Base-by-base conservation (phyloP, 2,329 filamentous ascomycete species). In the Aspergillus tanneri region DNA sequence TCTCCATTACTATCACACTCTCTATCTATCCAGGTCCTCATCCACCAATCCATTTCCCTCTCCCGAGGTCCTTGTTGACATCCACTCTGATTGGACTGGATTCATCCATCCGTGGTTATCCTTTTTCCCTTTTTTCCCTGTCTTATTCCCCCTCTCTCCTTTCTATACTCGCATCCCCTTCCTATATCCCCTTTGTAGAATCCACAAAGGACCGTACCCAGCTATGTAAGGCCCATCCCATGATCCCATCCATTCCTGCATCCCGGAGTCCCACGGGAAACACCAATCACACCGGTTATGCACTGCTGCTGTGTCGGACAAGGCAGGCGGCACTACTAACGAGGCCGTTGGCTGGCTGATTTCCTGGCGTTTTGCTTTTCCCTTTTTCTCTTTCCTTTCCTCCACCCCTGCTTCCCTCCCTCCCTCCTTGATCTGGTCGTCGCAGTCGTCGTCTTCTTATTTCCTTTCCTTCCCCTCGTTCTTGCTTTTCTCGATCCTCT, bases 301-400 rank as follows among this genome's bases (percentile, higher is more conserved):
- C 32, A 23, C 16, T 19, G 3, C 34, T 38, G 12, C 32, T 41
- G 24, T 44, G 30, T 34, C 30, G 16, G 30, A 34, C 30, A 34
- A n/a, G n/a, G n/a, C n/a, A n/a, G n/a, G n/a, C n/a, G n/a, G n/a
- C n/a, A n/a, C n/a, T n/a, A n/a, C n/a, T n/a, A n/a, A n/a, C n/a
- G n/a, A n/a, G n/a, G n/a, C n/a, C n/a, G n/a, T n/a, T n/a, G n/a
- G n/a, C n/a, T n/a, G n/a, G n/a, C n/a, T n/a, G n/a, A n/a, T n/a
- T n/a, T n/a, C 41, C 40, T 35, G 21, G 34, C 43, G 36, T 19
- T 49, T 42, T 27, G 19, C 22, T 28, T 34, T 43, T 41, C 18
- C 39, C 40, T 19, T 50, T 48, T 39, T 52, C 46, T 51, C 47
- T 53, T 49, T 38, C 18, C 25, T 40, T 47, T 34, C 46, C 22